A percentile compares a stretch with the other conserved stretches of the same genome.
These are phyloP conservation scores for Calocybe indica DNA, from an alignment of 768 basidiomycete species.

Conservation along the genomic window DNA sequence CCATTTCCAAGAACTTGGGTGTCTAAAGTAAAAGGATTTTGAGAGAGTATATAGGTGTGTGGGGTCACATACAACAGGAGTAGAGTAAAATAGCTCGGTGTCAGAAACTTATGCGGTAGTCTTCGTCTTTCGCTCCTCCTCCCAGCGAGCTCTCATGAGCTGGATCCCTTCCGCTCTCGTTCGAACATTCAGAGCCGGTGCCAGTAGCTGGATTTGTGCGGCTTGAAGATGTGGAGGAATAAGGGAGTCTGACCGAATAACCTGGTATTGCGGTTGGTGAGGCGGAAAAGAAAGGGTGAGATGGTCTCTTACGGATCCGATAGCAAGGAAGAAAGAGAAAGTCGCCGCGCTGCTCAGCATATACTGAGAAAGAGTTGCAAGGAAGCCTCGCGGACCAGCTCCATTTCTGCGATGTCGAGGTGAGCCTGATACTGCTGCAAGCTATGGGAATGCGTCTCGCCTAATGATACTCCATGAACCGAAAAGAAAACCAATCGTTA, in stretches of 20 bases:
- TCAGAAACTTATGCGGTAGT: conserved; percentile 8
- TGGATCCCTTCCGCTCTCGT: conserved; percentile 64
- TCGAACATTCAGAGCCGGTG: conserved; percentile 45
- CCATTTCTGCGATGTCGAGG: conserved; percentile 53
- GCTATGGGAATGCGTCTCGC: conserved; percentile 34
- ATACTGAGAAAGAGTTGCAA: conserved; percentile 93
- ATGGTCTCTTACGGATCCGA: conserved; percentile 66
- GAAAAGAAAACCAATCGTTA: conserved; percentile 97
- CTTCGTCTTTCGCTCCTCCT: conserved; percentile 46
- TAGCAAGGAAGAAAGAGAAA: conserved; percentile 94
- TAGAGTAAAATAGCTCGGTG: too few species aligned
- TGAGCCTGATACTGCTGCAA: not conserved
- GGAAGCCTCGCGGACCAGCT: conserved; percentile 82
- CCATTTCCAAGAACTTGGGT: too few species aligned
- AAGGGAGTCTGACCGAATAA: conserved; percentile 78
- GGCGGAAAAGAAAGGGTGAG: conserved; percentile 1
- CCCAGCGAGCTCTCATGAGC: conserved; percentile 73
- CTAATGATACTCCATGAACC: conserved; percentile 89
- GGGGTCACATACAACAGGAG: not conserved
- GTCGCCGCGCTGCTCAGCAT: conserved; percentile 98
- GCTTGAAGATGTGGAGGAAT: conserved; percentile 59
- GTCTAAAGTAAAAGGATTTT: too few species aligned
- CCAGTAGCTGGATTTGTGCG: conserved; percentile 50
- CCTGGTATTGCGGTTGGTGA: conserved; percentile 37
- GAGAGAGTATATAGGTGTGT: too few species aligned